These are phyloP conservation scores for Oxyria digyna DNA, from an alignment of 148 eudicot species.

Conservation along the genomic window DNA sequence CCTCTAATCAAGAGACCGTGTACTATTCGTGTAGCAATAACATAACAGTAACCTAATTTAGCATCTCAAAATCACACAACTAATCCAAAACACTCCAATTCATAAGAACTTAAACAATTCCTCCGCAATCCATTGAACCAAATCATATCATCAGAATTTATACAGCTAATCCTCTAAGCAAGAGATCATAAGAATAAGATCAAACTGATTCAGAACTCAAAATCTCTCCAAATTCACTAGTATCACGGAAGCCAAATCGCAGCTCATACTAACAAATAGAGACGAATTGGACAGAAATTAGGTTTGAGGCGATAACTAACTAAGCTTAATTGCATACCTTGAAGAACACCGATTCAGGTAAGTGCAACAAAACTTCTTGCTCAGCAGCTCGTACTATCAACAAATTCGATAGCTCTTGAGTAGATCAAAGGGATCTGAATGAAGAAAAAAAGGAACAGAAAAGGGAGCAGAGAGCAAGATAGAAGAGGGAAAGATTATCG, in stretches of 20 bases:
- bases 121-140: background rate
- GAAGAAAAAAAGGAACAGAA: background rate
- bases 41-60: background rate
- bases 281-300: background rate
- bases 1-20: conserved; percentile 8
- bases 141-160: background rate
- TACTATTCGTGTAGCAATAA: conserved; percentile 17
- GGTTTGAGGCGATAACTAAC: background rate
- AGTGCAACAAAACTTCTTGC: background rate
- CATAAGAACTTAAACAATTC: background rate
- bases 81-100: background rate
- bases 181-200: background rate
- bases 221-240: background rate
- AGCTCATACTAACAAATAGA: background rate
- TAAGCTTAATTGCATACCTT: background rate
- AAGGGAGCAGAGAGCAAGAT: background rate
- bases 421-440: background rate
- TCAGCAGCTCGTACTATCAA: background rate
- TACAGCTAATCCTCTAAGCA: no score
- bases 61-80: background rate
- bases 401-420: background rate
- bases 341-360: background rate
- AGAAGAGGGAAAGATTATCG: background rate
- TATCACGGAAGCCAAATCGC: background rate
- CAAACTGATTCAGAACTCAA: background rate